These are phyloP conservation scores for Pleurotus pulmonarius DNA, from an alignment of 768 basidiomycete species.

Conservation along the genomic window DNA sequence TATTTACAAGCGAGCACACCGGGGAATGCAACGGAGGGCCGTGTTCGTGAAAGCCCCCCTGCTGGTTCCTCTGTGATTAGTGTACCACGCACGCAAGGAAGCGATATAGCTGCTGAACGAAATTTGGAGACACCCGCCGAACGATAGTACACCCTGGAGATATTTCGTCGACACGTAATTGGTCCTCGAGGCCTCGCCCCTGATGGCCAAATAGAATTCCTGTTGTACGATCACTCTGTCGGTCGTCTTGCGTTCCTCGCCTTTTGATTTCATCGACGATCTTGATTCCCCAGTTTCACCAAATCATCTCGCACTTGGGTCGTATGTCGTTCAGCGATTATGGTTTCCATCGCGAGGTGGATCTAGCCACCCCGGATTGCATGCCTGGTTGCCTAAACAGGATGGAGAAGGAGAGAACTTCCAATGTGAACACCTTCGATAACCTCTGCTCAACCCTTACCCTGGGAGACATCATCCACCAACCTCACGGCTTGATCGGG, in stretches of 20 bases:
- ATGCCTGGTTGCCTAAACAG: not conserved
- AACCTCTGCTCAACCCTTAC: not conserved
- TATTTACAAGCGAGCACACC: too few species aligned
- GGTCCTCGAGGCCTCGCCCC: too few species aligned
- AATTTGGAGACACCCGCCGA: not conserved
- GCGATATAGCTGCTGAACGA: not conserved
- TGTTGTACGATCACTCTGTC: constrained; percentile 13
- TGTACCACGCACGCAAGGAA: not conserved
- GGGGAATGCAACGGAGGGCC: too few species aligned
- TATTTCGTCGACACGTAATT: constrained; percentile 16
- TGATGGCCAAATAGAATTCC: too few species aligned
- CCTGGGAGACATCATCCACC: not conserved
- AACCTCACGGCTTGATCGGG: not conserved
- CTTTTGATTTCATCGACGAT: not conserved
- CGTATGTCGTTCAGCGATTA: not conserved
- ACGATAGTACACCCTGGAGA: constrained; percentile 20
- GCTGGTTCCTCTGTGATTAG: too few species aligned
- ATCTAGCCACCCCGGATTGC: not conserved
- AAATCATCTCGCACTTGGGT: not conserved
- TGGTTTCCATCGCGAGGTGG: not conserved
- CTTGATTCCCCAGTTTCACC: constrained; percentile 1
- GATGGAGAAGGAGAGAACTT: not conserved
- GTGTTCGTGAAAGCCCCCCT: too few species aligned
- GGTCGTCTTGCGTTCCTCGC: constrained; percentile 12
- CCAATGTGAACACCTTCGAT: not conserved